Evolutionary conservation across 352 stramenopile species (phyloP), one percentile per base, ranked within the genome.

Genomic region (Pythium myriotylum): DNA sequence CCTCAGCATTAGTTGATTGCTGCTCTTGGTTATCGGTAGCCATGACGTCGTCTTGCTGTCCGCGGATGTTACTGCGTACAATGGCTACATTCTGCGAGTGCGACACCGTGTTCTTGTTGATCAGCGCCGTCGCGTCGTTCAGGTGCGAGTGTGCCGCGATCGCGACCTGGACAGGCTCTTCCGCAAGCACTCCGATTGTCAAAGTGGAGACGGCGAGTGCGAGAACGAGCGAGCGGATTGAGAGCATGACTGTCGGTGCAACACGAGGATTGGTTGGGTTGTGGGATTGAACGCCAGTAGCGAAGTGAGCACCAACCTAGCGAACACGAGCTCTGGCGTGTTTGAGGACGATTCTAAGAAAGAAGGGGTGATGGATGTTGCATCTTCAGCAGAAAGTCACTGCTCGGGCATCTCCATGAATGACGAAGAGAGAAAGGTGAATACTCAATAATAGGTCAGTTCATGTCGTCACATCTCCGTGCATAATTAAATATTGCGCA

Each of bases 101-200:
- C 47, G 41, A 33, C 16, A 50, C 59, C 14, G 35, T 27, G 50
- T 66, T 66, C 27, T 66, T 59, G 54, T 66, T 66, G 42, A 33
- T 41, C 32, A 60, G 59, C 39, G 49, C 59, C 1, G 59, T 60
- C 12, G 59, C 39, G 39, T 54, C 39, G 37, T 59, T 60, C 7
- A 66, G 59, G 13, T 41, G 45, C 43, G 43, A 16, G 17, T 41
- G 20, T 1, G 55, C 16, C 33, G 29, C 55, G 35, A 55, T 24
- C 8, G 33, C 20, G 33, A 63, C 40, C 52, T 27, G 26, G 23
- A 37, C 40, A 0, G 22, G 50, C 0, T 59, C 52, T 32, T 59
- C 39, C 0, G 40, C 41, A 10, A 52, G 20, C 2, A 27, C 53
- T 9, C 45, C 55, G 14, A 26, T 8, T 4, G 26, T 29, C 4